phyloP scores from a whole-genome alignment of 2,329 filamentous ascomycete genomes.

The Parafenestella ontariensis region DNA sequence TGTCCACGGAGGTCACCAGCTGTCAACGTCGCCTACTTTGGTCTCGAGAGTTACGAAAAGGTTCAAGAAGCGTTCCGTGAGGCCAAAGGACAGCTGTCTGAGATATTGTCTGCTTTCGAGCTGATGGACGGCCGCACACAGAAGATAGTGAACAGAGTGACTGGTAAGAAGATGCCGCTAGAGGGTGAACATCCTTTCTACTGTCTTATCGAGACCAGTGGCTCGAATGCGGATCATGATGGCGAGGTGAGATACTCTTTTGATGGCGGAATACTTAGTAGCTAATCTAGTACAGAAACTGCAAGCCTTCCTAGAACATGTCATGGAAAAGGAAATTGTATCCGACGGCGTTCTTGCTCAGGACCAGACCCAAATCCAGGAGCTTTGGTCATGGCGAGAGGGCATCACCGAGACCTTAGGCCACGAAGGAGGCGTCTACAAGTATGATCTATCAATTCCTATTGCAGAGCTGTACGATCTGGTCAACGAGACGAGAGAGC shows the following conservation, averaged over 20 bases:
- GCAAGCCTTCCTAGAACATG: conserved; percentile 85
- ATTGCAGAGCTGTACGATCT: conserved; percentile 84
- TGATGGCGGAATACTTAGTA: too few relatives aligned
- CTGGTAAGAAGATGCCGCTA: conserved; percentile 78
- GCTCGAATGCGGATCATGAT: conserved; percentile 93
- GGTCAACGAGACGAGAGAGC: conserved; percentile 81
- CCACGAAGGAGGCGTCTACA: conserved; percentile 95
- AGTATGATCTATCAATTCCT: conserved; percentile 97
- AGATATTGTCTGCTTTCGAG: conserved; percentile 97
- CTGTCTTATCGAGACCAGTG: conserved; percentile 94
- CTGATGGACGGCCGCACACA: conserved; percentile 92
- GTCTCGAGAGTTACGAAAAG: conserved; percentile 87
- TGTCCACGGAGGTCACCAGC: conserved; percentile 88
- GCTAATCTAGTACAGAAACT: conserved; percentile 69
- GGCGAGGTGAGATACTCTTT: conserved; percentile 57
- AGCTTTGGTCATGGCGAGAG: conserved; percentile 92
- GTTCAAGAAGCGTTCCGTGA: conserved; percentile 85
- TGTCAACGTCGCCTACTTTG: conserved; percentile 94
- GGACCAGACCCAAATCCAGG: conserved; percentile 85
- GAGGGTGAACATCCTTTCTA: conserved; percentile 91
- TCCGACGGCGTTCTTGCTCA: conserved; percentile 90
- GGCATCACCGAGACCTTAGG: conserved; percentile 88
- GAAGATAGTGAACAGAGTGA: conserved; percentile 65
- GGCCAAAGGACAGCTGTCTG: conserved; percentile 87
- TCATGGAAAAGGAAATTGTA: conserved; percentile 88